Evolutionary conservation across 208 protist species (phyloP).

Genomic region (Entamoeba moshkovskii): DNA sequence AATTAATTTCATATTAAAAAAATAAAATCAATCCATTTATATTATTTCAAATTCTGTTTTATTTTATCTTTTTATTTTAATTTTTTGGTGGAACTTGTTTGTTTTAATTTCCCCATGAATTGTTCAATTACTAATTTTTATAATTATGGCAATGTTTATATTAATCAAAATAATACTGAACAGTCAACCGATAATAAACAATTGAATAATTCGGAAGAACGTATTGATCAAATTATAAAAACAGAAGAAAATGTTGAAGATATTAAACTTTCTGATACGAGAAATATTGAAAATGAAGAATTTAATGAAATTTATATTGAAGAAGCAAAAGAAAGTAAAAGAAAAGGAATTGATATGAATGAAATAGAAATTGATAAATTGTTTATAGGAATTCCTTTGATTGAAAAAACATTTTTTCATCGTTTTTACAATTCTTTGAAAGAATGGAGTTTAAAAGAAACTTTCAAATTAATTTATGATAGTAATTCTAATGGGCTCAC

Average conservation of each 20-base stretch:
- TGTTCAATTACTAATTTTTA: neutral
- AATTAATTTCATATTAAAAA: conserved; percentile 3
- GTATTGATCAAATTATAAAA: neutral
- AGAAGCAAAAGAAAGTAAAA: too few species aligned
- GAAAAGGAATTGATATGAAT: too few species aligned
- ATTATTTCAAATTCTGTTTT: neutral
- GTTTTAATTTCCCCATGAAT: neutral
- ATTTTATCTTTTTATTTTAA: neutral
- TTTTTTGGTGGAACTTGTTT: neutral
- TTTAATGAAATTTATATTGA: too few species aligned
- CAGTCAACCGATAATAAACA: neutral
- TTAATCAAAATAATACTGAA: neutral
- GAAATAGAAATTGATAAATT: too few species aligned
- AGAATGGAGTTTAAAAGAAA: neutral
- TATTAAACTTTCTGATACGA: too few species aligned
- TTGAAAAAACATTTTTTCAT: neutral
- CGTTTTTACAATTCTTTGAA: neutral
- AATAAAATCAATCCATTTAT: neutral
- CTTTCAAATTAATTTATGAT: neutral
- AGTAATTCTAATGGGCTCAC: neutral
- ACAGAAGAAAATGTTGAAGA: neutral
- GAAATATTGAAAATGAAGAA: too few species aligned
- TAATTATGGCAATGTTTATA: neutral
- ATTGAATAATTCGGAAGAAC: neutral
- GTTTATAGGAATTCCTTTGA: neutral